Conservation (phyloP, 768 basidiomycete species). For the Kondoa subrosea region DNA sequence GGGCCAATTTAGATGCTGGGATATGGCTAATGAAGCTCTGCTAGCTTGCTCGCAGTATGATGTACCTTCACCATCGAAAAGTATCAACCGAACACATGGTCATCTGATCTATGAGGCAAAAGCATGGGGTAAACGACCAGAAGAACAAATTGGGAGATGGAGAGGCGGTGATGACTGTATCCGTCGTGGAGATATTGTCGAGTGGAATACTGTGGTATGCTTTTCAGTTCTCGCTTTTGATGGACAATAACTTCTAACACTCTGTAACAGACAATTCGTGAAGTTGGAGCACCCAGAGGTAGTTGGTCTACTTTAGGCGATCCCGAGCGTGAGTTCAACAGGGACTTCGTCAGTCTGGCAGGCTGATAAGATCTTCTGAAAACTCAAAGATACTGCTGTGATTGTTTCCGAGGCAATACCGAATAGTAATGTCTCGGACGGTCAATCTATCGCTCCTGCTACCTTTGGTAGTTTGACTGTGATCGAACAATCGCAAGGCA, state of each 20-base stretch:
- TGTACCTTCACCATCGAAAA: constrained; percentile 39
- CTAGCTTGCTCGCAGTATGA: constrained; percentile 30
- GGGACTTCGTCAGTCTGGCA: neutral
- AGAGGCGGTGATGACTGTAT: constrained; percentile 42
- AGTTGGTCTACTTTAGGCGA: constrained; percentile 34
- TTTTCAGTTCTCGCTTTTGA: neutral
- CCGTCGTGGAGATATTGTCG: constrained; percentile 43
- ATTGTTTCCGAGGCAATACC: constrained; percentile 35
- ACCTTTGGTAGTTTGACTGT: constrained; percentile 40
- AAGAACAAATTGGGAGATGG: constrained; percentile 37
- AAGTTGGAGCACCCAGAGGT: neutral
- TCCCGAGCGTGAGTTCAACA: constrained; percentile 31
- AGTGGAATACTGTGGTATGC: constrained; percentile 37
- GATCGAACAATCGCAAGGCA: constrained; percentile 41
- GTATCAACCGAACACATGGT: constrained; percentile 42
- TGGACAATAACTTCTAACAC: constrained; percentile 18
- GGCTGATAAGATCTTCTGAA: too few species aligned
- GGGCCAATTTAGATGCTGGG: constrained; percentile 44
- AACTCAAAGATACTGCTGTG: constrained; percentile 38
- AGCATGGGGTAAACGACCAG: constrained; percentile 31
- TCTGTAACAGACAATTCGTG: neutral
- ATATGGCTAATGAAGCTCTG: constrained; percentile 42
- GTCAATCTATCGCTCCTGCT: constrained; percentile 35
- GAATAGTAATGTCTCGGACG: constrained; percentile 29
- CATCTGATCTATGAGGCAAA: constrained; percentile 40